These are phyloP conservation scores for Pythium brachiatum DNA, from an alignment of 352 stramenopile genomes.

Conservation along the genomic window DNA sequence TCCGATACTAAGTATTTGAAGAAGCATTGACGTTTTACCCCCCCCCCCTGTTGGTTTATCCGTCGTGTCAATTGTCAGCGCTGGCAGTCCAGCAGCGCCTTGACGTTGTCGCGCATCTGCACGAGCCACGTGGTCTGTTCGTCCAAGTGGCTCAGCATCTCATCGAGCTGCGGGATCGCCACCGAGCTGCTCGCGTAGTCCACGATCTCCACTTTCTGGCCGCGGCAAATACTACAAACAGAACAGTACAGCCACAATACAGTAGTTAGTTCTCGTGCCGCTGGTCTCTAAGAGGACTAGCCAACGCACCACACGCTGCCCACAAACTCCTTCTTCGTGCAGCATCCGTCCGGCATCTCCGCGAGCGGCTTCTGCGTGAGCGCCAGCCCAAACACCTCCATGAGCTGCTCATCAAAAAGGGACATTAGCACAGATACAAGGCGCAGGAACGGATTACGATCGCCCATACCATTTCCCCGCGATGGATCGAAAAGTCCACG, in stretches of 20 bases:
- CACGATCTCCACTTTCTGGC: conserved; percentile 77
- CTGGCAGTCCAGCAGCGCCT: conserved; percentile 69
- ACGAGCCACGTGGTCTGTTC: conserved; percentile 64
- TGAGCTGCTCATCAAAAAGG: conserved; percentile 35
- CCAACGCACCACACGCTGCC: conserved; percentile 68
- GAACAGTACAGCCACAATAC: background rate
- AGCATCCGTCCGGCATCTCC: conserved; percentile 56
- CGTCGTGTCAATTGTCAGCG: background rate
- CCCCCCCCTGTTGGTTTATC: background rate
- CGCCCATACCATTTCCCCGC: conserved; percentile 59
- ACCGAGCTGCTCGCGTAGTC: conserved; percentile 66
- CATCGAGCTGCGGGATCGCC: conserved; percentile 73
- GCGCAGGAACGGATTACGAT: too few relatives aligned
- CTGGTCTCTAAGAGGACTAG: too few relatives aligned
- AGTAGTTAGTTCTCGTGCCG: too few relatives aligned
- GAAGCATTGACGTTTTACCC: too few relatives aligned
- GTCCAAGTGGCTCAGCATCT: conserved; percentile 71
- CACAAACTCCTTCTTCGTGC: conserved; percentile 78
- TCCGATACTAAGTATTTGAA: too few relatives aligned
- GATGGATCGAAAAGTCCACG: conserved; percentile 83
- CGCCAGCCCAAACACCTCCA: conserved; percentile 70
- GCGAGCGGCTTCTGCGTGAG: conserved; percentile 52
- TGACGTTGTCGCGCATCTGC: conserved; percentile 69
- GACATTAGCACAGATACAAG: background rate
- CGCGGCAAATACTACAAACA: conserved; percentile 52